These are phyloP conservation scores for Colletotrichum sp. DNA, from an alignment of 2,329 filamentous ascomycete genomes.

Conservation along the genomic window DNA sequence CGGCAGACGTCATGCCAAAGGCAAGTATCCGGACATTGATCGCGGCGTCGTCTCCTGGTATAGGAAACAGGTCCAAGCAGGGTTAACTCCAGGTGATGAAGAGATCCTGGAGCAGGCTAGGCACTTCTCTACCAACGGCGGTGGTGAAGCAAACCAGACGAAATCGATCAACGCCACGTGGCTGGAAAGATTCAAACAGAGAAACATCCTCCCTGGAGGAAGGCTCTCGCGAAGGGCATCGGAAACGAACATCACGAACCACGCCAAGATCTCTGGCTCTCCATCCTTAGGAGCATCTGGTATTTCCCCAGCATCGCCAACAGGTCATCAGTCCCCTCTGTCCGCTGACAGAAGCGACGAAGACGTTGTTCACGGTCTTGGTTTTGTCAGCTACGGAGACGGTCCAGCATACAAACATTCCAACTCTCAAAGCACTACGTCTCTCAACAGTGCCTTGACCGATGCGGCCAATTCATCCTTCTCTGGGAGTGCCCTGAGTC, in stretches of 20 bases:
- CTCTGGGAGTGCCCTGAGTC: conserved; percentile 74
- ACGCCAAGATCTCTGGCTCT: conserved; percentile 61
- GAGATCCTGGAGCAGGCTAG: conserved; percentile 84
- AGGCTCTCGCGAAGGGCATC: conserved; percentile 63
- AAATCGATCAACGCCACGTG: conserved; percentile 77
- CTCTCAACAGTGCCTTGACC: conserved; percentile 70
- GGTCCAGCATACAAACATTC: conserved; percentile 60
- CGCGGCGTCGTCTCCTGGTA: conserved; percentile 88
- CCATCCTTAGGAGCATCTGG: conserved; percentile 59
- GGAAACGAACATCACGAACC: conserved; percentile 75
- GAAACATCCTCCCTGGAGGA: conserved; percentile 63
- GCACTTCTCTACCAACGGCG: conserved; percentile 75
- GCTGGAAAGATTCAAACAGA: conserved; percentile 96
- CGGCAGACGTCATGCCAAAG: conserved; percentile 73
- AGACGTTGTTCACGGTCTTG: conserved; percentile 65
- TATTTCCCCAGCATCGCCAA: conserved; percentile 77
- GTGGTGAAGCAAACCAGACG: conserved; percentile 67
- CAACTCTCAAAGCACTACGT: conserved; percentile 71
- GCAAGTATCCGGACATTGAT: conserved; percentile 89
- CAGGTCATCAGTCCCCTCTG: conserved; percentile 68
- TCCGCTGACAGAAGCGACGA: conserved; percentile 75
- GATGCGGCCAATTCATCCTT: conserved; percentile 71
- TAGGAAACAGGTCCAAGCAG: conserved; percentile 79
- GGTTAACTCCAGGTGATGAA: conserved; percentile 76
- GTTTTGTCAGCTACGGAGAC: conserved; percentile 65